Percentiles rank a stretch among this genome's conserved stretches.
These are phyloP conservation scores for Trichophyton rubrum DNA, from an alignment of 2,329 filamentous ascomycete genomes.

Conservation along the genomic window DNA sequence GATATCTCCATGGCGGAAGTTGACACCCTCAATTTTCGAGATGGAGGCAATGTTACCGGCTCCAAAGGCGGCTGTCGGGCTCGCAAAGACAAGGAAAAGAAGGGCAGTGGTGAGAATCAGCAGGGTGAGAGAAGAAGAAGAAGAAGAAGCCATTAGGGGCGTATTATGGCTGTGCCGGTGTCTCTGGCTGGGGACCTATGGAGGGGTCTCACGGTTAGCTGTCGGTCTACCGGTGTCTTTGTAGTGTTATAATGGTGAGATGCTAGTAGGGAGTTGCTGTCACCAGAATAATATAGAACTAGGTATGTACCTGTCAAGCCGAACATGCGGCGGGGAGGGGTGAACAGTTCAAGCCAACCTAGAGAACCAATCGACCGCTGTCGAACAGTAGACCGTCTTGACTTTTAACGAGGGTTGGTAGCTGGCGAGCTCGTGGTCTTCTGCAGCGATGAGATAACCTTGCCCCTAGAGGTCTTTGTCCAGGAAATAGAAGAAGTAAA, in stretches of 20 bases:
- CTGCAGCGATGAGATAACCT: no score
- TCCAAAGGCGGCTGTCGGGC: constrained; percentile 64
- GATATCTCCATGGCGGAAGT: constrained; percentile 86
- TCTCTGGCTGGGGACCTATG: background rate
- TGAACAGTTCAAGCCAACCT: background rate
- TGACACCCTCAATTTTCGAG: constrained; percentile 69
- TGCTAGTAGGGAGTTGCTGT: no score
- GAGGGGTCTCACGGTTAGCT: background rate
- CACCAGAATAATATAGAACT: background rate
- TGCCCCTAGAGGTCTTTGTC: no score
- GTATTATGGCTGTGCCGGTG: background rate
- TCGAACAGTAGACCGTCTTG: no score
- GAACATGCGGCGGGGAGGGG: background rate
- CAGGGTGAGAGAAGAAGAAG: constrained; percentile 16
- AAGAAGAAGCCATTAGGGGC: background rate
- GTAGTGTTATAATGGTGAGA: background rate
- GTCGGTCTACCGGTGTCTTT: background rate
- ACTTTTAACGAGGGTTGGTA: no score
- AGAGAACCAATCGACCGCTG: background rate
- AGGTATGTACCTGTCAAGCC: background rate
- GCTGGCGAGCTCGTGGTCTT: no score
- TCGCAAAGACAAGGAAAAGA: constrained; percentile 53
- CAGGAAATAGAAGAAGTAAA: background rate
- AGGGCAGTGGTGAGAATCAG: constrained; percentile 32
- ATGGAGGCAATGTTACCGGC: constrained; percentile 78